Conservation (phyloP, 768 basidiomycete species). For the Lactarius sanguifluus region DNA sequence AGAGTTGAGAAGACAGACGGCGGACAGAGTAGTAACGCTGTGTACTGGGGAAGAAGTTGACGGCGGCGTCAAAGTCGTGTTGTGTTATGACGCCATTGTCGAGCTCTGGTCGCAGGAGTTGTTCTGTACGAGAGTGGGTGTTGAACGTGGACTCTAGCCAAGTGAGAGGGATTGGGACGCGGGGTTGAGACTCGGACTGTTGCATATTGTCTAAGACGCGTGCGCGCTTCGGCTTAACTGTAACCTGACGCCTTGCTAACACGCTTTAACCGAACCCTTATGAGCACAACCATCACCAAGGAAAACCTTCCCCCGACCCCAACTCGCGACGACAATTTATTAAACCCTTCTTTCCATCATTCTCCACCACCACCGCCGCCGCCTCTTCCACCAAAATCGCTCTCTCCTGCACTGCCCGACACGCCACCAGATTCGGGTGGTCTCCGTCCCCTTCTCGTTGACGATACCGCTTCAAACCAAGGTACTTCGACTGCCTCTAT, state of each 20-base stretch:
- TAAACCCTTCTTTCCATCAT: not conserved
- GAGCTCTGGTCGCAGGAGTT: constrained; percentile 53
- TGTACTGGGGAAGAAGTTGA: constrained; percentile 52
- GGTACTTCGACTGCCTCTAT: not conserved
- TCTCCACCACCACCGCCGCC: not conserved
- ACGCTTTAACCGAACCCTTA: constrained; percentile 28
- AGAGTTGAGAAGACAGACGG: constrained; percentile 22
- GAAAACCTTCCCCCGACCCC: constrained; percentile 35
- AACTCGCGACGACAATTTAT: not conserved
- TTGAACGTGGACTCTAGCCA: constrained; percentile 49
- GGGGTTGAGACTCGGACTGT: constrained; percentile 16
- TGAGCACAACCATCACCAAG: constrained; percentile 29
- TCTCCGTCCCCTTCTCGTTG: constrained; percentile 28
- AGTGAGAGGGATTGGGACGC: constrained; percentile 36
- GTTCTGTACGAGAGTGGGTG: constrained; percentile 42
- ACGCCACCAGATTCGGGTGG: constrained; percentile 11
- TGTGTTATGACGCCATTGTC: constrained; percentile 49
- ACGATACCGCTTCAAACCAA: constrained; percentile 17
- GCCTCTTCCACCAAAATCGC: constrained; percentile 29
- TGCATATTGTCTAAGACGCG: constrained; percentile 1
- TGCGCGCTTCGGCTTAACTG: constrained; percentile 14
- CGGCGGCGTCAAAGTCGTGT: constrained; percentile 58
- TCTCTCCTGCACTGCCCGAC: constrained; percentile 19
- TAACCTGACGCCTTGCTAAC: not conserved
- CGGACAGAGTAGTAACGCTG: constrained; percentile 48